Percentiles rank a stretch among this genome's conserved stretches.
Conservation (phyloP, 768 basidiomycete species). For the Hortiboletus campestris region DNA sequence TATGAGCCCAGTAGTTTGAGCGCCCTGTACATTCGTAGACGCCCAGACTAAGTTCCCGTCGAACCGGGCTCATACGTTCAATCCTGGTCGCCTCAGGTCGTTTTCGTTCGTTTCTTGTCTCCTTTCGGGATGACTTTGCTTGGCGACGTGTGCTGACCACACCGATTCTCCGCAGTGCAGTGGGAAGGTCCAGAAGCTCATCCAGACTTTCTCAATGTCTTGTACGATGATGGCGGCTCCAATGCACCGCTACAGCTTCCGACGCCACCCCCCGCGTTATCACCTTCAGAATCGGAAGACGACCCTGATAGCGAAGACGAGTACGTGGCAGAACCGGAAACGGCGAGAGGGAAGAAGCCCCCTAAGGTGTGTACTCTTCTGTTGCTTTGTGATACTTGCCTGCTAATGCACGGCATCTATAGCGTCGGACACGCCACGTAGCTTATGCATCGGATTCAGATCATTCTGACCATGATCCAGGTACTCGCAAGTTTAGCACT, state of each 20-base stretch:
- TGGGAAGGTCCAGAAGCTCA: constrained; percentile 70
- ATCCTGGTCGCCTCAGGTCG: background rate
- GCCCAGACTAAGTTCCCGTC: constrained; percentile 18
- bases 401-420: constrained; percentile 16
- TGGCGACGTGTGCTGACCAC: constrained; percentile 28
- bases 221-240: constrained; percentile 20
- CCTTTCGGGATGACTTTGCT: constrained; percentile 15
- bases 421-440: constrained; percentile 46
- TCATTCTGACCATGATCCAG: constrained; percentile 30
- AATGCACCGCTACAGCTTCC: constrained; percentile 14
- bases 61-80: constrained; percentile 1
- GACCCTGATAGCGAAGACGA: constrained; percentile 66
- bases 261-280: constrained; percentile 33
- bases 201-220: constrained; percentile 39
- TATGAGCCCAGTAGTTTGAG: constrained; percentile 34
- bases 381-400: constrained; percentile 5
- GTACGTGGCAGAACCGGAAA: constrained; percentile 52
- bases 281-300: constrained; percentile 47
- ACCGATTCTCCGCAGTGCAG: constrained; percentile 48
- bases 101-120: constrained; percentile 12
- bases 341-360: constrained; percentile 32
- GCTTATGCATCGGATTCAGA: constrained; percentile 45
- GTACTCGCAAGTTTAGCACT: constrained; percentile 16
- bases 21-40: constrained; percentile 25
- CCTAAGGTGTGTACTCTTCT: constrained; percentile 43